Base-by-base conservation (phyloP, 129 eudicot genomes). In the Pulicaria dysenterica region DNA sequence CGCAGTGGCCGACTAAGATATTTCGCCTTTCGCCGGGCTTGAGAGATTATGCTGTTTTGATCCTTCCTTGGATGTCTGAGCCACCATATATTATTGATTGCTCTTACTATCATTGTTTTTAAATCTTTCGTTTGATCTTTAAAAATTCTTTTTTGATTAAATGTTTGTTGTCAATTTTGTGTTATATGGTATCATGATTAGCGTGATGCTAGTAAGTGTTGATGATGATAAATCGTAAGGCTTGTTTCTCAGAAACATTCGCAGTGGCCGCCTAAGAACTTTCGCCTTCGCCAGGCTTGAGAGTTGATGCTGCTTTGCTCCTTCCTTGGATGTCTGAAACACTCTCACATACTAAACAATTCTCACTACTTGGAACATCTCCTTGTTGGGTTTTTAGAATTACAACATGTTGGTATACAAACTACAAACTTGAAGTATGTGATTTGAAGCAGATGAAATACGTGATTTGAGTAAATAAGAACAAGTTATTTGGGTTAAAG, bases 21-120 rank as follows among this genome's bases (percentile, higher is more conserved):
- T 83, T 83, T 79, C 86, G 86, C 83, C 83, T 84, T 79, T 84
- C 83, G 89, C 85, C 89, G 70, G 89, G 89, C 89, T 85, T 75
- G 89, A 85, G 86, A 82, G 89, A 64, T 84, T 50, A 39, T 80
- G 88, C 77, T 84, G 85, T 38, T 76, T 49, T 49, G 38, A 68
- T 75, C 85, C 88, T 84, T 84, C 88, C 88, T 84, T 84, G 88
- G 88, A 84, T 84, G 85, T 84, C 85, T 80, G 88, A 84, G 69
- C 67, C 75, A 57, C 31, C 41, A 0, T n/a, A n/a, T n/a, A n/a
- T n/a, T n/a, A n/a, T n/a, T n/a, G n/a, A n/a, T 47, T 43, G 7
- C 31, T 24, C 2, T 24, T 24, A 24, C 31, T 2, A 2, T 24
- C 31, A 24, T 24, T 24, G 31, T 24, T 1, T 24, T 24, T 24